Evolutionary conservation across 2,329 filamentous ascomycete species (phyloP), one percentile per base, ranked within the genome.

Genomic region (Arthrobotrys sphaeroides): DNA sequence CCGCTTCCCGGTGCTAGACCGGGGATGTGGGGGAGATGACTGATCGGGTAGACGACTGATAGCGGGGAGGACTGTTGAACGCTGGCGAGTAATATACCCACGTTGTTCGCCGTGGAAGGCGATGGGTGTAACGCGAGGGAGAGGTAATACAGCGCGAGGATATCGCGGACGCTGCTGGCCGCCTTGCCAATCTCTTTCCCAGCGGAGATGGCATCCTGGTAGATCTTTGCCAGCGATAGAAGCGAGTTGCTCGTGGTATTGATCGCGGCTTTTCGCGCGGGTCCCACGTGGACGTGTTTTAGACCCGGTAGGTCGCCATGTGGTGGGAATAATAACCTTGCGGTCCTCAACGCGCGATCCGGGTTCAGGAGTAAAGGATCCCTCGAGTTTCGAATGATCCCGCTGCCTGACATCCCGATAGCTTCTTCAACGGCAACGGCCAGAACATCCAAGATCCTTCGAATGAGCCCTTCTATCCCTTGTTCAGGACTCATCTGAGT

Each of bases 101-200:
- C 94, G 81, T 99, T 99, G 81, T 99, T 99, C 0, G 95, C 95
- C 0, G 95, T 99, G 0, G 95, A 99, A 1, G 95, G 95, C 80
- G 95, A 98, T 53, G 95, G 94, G 78, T 97, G 95, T 1, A 99
- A 86, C 0, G 95, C 96, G 2, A 99, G 84, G 0, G 95, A 99
- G 1, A 99, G 86, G 80, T 99, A 99, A 82, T 99, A 99, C 10
- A 99, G 87, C 1, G 94, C 92, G 36, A 99, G 84, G 38, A 99
- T 98, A 80, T 99, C 95, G 43, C 93, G 89, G 22, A 98, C 93
- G 0, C 93, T 91, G 47, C 90, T 90, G 1, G 89, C 87, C 67
- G 89, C 88, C 72, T 87, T 87, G 20, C 88, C 84, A 9, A 87
- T 84, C 40, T 84, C 84, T 9, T 87, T 85, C 20, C 89, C 89